phyloP scores from a whole-genome alignment of 768 basidiomycete genomes.

The Rhodocollybia butyracea region DNA sequence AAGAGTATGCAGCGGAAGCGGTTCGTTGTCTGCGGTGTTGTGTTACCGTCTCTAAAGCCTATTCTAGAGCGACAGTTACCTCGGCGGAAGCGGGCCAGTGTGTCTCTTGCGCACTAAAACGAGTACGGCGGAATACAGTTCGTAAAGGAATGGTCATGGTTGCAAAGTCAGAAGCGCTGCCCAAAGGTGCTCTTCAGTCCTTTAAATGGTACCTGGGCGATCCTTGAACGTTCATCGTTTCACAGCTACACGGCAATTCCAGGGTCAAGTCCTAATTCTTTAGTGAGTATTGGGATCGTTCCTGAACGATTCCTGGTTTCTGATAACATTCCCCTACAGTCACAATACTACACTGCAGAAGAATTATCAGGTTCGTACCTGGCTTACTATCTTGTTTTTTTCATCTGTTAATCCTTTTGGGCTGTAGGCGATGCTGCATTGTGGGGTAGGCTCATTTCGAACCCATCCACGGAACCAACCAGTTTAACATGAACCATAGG shows the following conservation, averaged over 20 bases:
- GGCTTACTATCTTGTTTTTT: constrained; percentile 13
- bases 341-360: constrained; percentile 92
- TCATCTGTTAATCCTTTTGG: neutral
- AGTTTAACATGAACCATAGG: too few species aligned
- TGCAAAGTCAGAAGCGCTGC: constrained; percentile 72
- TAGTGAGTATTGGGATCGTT: constrained; percentile 54
- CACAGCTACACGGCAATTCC: constrained; percentile 77
- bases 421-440: constrained; percentile 84
- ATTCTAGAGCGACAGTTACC: constrained; percentile 66
- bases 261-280: constrained; percentile 90
- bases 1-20: constrained; percentile 95
- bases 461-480: too few species aligned
- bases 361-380: constrained; percentile 73
- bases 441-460: constrained; percentile 55
- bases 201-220: neutral
- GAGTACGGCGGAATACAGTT: constrained; percentile 74
- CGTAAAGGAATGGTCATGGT: constrained; percentile 96
- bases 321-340: constrained; percentile 31
- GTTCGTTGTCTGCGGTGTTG: constrained; percentile 30
- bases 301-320: neutral
- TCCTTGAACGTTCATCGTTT: neutral
- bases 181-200: constrained; percentile 51
- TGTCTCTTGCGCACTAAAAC: constrained; percentile 89
- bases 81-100: constrained; percentile 95
- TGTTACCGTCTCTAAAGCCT: neutral